Evolutionary conservation across 2,329 filamentous ascomycete species (phyloP).

Genomic region (Beauveria australis): DNA sequence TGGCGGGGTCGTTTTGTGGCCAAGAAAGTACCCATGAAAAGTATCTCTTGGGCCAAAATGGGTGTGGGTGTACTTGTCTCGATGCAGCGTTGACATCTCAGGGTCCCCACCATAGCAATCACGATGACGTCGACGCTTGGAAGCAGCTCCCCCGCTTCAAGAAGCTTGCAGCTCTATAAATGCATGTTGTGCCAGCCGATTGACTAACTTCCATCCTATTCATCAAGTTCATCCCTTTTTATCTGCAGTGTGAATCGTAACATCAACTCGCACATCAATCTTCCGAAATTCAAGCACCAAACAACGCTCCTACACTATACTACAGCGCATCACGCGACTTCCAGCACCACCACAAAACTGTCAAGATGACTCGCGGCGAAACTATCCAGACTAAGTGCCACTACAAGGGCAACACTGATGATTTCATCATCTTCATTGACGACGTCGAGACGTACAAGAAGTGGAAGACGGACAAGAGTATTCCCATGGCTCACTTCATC

Average conservation of each 20-base stretch:
- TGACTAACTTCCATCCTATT: neutral
- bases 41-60: neutral
- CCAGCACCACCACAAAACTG: conserved; percentile 13
- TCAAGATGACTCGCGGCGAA: conserved; percentile 65
- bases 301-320: conserved; percentile 10
- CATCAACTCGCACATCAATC: neutral
- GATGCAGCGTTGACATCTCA: conserved; percentile 3
- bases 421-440: conserved; percentile 54
- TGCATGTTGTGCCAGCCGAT: neutral
- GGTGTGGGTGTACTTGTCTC: neutral
- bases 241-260: neutral
- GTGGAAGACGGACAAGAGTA: conserved; percentile 72
- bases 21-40: neutral
- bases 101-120: conserved; percentile 8
- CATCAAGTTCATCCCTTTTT: conserved; percentile 6
- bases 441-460: conserved; percentile 59
- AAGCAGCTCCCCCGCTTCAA: conserved; percentile 8
- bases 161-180: conserved; percentile 11
- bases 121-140: conserved; percentile 10
- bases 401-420: conserved; percentile 63
- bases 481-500: conserved; percentile 78
- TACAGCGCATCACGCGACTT: conserved; percentile 14
- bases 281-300: conserved; percentile 6
- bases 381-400: conserved; percentile 67
- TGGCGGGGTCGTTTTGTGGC: conserved; percentile 1